These are phyloP conservation scores for Hanseniaspora thailandica DNA, from an alignment of 805 yeast species.

Conservation along the genomic window DNA sequence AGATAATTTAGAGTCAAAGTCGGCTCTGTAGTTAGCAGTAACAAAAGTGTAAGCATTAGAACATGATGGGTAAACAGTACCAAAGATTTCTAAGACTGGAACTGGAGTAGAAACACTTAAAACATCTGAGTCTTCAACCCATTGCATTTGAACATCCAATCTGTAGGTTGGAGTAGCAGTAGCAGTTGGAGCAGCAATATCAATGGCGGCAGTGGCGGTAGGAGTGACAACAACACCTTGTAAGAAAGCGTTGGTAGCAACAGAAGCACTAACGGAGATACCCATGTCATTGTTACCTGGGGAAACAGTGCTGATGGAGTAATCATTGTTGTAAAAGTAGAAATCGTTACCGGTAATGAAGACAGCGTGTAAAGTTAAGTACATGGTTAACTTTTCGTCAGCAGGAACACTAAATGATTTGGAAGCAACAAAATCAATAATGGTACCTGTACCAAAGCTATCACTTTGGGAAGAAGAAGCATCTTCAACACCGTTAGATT, in stretches of 20 bases:
- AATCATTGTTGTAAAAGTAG: background rate
- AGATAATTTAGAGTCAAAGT: background rate
- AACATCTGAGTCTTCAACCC: slow-evolving; percentile 4
- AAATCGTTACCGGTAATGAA: slow-evolving; percentile 13
- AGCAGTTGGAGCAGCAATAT: background rate
- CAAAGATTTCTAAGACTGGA: slow-evolving; percentile 10
- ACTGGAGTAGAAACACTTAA: background rate
- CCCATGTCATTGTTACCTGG: slow-evolving; percentile 10
- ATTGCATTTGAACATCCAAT: slow-evolving; percentile 1
- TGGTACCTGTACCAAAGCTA: slow-evolving; percentile 5
- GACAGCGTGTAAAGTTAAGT: slow-evolving; percentile 1
- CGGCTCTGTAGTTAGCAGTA: slow-evolving; percentile 4
- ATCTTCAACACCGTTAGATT: background rate
- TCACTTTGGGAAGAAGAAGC: background rate
- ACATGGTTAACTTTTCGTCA: slow-evolving; percentile 2
- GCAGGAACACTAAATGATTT: slow-evolving; percentile 6
- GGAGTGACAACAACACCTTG: slow-evolving; percentile 1
- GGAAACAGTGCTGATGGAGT: slow-evolving; percentile 1
- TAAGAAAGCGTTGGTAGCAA: slow-evolving; percentile 7
- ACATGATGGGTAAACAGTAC: slow-evolving; percentile 11
- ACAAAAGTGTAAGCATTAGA: slow-evolving; percentile 6
- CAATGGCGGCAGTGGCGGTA: background rate
- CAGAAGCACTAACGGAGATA: background rate
- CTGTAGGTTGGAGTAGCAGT: background rate
- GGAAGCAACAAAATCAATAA: slow-evolving; percentile 8